Evolutionary conservation across 345 rosid species (phyloP).

Genomic region (Ailanthus altissimus): DNA sequence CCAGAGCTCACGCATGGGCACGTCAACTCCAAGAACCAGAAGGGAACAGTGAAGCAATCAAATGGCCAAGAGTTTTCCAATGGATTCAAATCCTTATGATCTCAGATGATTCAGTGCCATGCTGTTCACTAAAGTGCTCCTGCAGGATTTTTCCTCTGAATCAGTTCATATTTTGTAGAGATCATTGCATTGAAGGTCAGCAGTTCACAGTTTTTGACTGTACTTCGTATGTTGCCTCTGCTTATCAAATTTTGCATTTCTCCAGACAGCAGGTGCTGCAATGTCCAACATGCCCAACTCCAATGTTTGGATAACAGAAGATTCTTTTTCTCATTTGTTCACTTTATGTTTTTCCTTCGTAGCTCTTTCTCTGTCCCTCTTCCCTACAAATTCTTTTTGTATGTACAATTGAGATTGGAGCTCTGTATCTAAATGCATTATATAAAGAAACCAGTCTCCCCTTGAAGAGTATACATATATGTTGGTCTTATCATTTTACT

Average conservation of each 20-base stretch:
- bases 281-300: neutral
- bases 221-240: neutral
- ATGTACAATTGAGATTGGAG: constrained; percentile 38
- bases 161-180: constrained; percentile 13
- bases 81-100: constrained; percentile 10
- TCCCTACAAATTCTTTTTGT: neutral
- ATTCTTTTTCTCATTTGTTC: neutral
- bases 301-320: constrained; percentile 12
- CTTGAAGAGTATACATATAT: neutral
- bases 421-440: constrained; percentile 37
- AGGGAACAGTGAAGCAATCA: constrained; percentile 34
- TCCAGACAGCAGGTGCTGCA: constrained; percentile 17
- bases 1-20: constrained; percentile 34
- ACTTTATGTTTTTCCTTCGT: neutral
- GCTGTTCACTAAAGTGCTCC: neutral
- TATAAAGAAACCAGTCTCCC: constrained; percentile 23
- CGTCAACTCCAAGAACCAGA: constrained; percentile 51
- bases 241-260: constrained; percentile 17
- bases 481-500: neutral
- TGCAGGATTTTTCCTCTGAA: neutral
- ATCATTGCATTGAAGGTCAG: constrained; percentile 20
- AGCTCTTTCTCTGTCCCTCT: neutral
- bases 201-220: constrained; percentile 14
- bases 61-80: neutral
- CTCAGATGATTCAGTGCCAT: neutral